Percentiles rank a stretch among this genome's conserved stretches.
Evolutionary conservation across 139 green algal genomes (phyloP).

Genomic region (Picochlorum sp.): DNA sequence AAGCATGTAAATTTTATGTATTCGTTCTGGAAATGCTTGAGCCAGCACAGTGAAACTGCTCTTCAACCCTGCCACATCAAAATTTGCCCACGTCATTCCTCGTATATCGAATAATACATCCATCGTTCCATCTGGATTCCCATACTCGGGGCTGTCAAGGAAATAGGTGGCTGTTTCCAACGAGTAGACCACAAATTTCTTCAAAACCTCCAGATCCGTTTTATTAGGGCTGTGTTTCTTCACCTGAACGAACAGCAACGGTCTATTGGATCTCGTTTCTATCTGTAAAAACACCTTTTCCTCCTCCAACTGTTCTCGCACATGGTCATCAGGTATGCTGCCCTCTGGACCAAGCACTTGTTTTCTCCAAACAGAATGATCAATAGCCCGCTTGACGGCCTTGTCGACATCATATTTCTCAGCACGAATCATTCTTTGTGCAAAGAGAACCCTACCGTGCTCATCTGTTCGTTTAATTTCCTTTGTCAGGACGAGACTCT

Average conservation of each 20-base stretch:
- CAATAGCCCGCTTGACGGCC: not conserved
- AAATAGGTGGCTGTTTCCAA: slow-evolving; percentile 11
- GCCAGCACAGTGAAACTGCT: slow-evolving; percentile 4
- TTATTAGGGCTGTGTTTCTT: not conserved
- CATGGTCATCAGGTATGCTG: slow-evolving; percentile 1
- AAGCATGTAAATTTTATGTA: slow-evolving; percentile 16
- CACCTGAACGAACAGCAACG: not conserved
- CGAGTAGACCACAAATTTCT: slow-evolving; percentile 14
- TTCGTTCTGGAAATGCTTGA: slow-evolving; percentile 15
- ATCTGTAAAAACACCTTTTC: slow-evolving; percentile 18
- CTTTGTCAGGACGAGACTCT: not conserved
- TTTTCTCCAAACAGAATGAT: not conserved
- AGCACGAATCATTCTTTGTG: not conserved
- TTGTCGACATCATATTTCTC: slow-evolving; percentile 2
- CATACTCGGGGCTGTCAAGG: not conserved
- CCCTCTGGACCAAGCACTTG: not conserved
- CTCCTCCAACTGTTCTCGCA: slow-evolving; percentile 3
- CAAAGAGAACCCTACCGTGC: not conserved
- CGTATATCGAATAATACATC: slow-evolving; percentile 17
- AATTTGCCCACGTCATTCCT: not conserved
- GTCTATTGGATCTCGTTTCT: not conserved
- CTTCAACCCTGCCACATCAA: not conserved
- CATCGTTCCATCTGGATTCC: not conserved
- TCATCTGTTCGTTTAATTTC: slow-evolving; percentile 1
- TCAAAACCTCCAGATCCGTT: not conserved